These are phyloP conservation scores for Hortiboletus campestris DNA, from an alignment of 768 basidiomycete genomes.

Conservation along the genomic window DNA sequence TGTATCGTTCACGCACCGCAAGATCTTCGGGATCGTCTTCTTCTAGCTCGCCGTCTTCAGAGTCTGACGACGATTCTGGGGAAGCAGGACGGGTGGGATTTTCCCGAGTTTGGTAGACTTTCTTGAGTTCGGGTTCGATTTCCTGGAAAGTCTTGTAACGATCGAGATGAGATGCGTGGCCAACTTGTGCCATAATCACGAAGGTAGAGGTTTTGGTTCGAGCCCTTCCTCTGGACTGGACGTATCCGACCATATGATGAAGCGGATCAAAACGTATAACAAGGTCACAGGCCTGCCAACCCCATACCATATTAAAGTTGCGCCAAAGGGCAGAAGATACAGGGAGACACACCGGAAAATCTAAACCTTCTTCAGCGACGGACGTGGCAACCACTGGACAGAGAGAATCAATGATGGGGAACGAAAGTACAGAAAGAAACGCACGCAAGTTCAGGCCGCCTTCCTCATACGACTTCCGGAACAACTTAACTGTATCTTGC, in stretches of 20 bases:
- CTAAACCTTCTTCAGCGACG: conserved; percentile 90
- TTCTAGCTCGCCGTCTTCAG: conserved; percentile 38
- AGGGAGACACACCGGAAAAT: conserved; percentile 64
- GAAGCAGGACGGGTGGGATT: conserved; percentile 31
- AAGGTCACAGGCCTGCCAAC: conserved; percentile 77
- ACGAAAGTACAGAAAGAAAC: conserved; percentile 25
- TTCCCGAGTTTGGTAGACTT: conserved; percentile 55
- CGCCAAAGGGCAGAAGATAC: not conserved
- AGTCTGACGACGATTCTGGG: conserved; percentile 26
- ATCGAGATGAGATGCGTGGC: conserved; percentile 50
- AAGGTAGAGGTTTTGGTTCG: conserved; percentile 74
- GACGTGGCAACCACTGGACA: conserved; percentile 72
- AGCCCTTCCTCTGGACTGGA: conserved; percentile 87
- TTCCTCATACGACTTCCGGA: conserved; percentile 64
- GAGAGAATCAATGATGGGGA: not conserved
- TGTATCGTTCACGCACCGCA: conserved; percentile 66
- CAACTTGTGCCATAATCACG: conserved; percentile 74
- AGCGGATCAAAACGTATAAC: conserved; percentile 84
- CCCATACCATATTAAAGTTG: conserved; percentile 4
- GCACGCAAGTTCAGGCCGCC: conserved; percentile 66
- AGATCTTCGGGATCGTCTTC: conserved; percentile 56
- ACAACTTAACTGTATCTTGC: conserved; percentile 59
- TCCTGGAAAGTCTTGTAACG: conserved; percentile 58
- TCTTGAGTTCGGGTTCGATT: conserved; percentile 63
- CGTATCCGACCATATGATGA: conserved; percentile 81